These are phyloP conservation scores for Miamiensis avidus DNA, from an alignment of 169 alveolate genomes.

Conservation along the genomic window DNA sequence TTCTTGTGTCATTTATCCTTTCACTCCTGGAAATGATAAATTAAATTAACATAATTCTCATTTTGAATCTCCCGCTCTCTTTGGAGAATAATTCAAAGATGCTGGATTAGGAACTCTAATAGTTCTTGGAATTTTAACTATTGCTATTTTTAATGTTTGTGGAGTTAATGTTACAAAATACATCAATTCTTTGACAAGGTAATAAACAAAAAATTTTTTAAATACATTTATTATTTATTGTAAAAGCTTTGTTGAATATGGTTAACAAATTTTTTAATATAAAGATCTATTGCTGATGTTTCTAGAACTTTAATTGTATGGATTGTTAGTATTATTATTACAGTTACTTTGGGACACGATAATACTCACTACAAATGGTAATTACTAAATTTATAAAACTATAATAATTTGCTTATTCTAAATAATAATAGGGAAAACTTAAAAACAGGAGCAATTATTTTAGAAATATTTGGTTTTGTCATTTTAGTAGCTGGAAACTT, in stretches of 20 bases:
- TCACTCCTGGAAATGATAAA: background rate
- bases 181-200: slow-evolving; percentile 56
- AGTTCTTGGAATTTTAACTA: slow-evolving; percentile 55
- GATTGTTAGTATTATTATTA: slow-evolving; percentile 54
- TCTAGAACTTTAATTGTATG: slow-evolving; percentile 61
- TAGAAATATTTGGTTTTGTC: slow-evolving; percentile 38
- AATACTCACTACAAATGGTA: slow-evolving; percentile 33
- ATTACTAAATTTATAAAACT: no score
- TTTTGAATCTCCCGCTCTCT: slow-evolving; percentile 18
- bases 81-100: background rate
- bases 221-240: background rate
- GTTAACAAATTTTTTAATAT: background rate
- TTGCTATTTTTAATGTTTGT: slow-evolving; percentile 63
- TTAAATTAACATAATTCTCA: no score
- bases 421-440: slow-evolving; percentile 16
- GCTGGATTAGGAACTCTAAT: slow-evolving; percentile 22
- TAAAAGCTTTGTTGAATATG: no score
- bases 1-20: background rate
- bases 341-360: slow-evolving; percentile 42
- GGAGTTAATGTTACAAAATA: slow-evolving; percentile 69
- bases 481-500: slow-evolving; percentile 37
- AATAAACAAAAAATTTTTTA: background rate
- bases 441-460: slow-evolving; percentile 27
- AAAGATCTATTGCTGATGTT: slow-evolving; percentile 64
- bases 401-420: no score